Conservation (phyloP, 768 basidiomycete genomes). For the Mrakia blollopis region DNA sequence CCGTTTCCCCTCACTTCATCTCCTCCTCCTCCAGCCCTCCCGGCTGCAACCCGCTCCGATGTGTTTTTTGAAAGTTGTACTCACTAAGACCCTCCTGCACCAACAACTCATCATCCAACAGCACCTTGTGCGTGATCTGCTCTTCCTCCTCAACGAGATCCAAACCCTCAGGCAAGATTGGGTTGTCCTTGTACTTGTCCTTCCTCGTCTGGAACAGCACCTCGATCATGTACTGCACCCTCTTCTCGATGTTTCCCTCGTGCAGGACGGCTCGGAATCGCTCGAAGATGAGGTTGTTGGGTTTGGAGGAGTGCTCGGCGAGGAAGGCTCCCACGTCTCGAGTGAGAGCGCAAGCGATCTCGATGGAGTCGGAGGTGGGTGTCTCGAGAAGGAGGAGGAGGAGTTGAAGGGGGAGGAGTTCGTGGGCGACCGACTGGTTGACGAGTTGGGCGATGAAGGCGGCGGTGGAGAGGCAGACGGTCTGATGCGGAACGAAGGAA, state of each 20-base stretch:
- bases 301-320: constrained; percentile 86
- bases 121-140: constrained; percentile 90
- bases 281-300: constrained; percentile 89
- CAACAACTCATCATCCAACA: constrained; percentile 86
- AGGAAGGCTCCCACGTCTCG: constrained; percentile 96
- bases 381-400: constrained; percentile 91
- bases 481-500: constrained; percentile 50
- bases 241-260: constrained; percentile 88
- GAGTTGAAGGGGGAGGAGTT: constrained; percentile 90
- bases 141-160: constrained; percentile 98
- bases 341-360: constrained; percentile 96
- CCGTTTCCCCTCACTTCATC: background rate
- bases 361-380: constrained; percentile 95
- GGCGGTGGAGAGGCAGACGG: constrained; percentile 85
- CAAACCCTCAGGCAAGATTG: constrained; percentile 84
- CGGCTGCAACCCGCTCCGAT: too few species aligned
- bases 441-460: constrained; percentile 81
- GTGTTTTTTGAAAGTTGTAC: too few species aligned
- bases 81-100: constrained; percentile 90
- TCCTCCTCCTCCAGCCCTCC: background rate
- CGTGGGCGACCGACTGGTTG: constrained; percentile 88
- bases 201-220: constrained; percentile 98
- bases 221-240: constrained; percentile 99
- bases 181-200: constrained; percentile 99
- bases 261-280: constrained; percentile 95